Percentiles rank a stretch among this genome's conserved stretches.
Conservation (phyloP, 768 basidiomycete genomes). For the Favolaschia claudopus region DNA sequence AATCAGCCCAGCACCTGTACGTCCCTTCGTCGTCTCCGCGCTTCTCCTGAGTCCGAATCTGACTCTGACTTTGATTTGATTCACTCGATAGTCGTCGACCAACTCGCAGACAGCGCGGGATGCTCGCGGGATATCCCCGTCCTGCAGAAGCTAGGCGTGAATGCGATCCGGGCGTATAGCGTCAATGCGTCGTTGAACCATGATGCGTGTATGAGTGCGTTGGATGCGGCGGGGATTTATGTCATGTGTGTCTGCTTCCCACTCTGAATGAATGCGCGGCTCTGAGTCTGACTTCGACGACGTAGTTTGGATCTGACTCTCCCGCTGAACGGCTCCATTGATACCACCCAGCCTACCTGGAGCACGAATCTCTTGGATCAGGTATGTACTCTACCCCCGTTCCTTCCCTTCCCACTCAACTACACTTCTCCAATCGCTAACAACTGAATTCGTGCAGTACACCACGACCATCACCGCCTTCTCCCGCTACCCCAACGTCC, state of each 20-base stretch:
- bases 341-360: slow-evolving; percentile 79
- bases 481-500: slow-evolving; percentile 87
- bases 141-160: slow-evolving; percentile 65
- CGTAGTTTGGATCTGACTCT: no score
- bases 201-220: slow-evolving; percentile 67
- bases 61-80: no score
- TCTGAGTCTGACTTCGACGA: no score
- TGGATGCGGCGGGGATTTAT: slow-evolving; percentile 71
- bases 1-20: slow-evolving; percentile 26
- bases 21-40: slow-evolving; percentile 41
- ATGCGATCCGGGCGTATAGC: slow-evolving; percentile 69
- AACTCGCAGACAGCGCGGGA: slow-evolving; percentile 57
- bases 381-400: no score
- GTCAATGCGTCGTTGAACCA: slow-evolving; percentile 71
- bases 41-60: slow-evolving; percentile 52
- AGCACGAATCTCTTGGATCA: slow-evolving; percentile 79
- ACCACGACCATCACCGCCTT: slow-evolving; percentile 79
- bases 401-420: no score
- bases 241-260: no score
- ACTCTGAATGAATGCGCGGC: no score
- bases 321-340: slow-evolving; percentile 89
- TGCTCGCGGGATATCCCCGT: slow-evolving; percentile 71
- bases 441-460: slow-evolving; percentile 63
- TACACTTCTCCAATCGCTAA: no score
- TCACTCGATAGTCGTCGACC: slow-evolving; percentile 68